Evolutionary conservation across 116 monocot species (phyloP), one percentile per base, ranked within the genome.

Genomic region (Iris pallida): DNA sequence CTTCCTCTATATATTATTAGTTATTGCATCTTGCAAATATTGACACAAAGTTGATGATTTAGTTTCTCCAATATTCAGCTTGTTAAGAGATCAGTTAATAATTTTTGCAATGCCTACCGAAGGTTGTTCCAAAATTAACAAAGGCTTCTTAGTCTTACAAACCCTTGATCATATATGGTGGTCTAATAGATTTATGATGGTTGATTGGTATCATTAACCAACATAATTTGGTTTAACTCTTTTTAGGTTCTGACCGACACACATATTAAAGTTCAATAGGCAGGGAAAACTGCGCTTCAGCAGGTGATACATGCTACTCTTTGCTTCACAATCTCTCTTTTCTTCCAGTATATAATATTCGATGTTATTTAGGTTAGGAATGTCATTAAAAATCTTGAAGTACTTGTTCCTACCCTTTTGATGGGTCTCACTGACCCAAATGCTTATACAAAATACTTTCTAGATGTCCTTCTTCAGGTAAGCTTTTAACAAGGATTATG

Each of bases 351-450:
- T 16, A 44, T 65, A 9, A 15, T 13, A 13, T 15, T 47, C 40
- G 70, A 6, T 66, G 4, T 61, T 73, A 64, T 41, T 73, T 76
- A 90, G 95, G 91, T 95, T 79, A 91, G 95, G 16, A 95, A 88
- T 76, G 95, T 95, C n/a, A 95, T 95, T 64, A 90, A 91, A 83
- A 95, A 95, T 80, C 95, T 88, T 49, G 95, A 95, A 77, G 90
- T 95, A 45, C 83, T 95, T 69, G 95, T 95, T 6, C 91, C 88
- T 7, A 95, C 73, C 15, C 79, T 95, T n/a, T 75, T 95, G 62
- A 68, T 70, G 73, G 91, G 81, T 61, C 91, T 95, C 42, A 80
- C 77, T 18, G 95, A 95, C 62, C 95, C 95, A 8, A 90, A 95
- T 76, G 80, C 72, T 55, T 75, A 83, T 71, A 95, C 95, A 20